Base-by-base conservation (phyloP, 345 rosid species). In the Fremontodendron californicum region DNA sequence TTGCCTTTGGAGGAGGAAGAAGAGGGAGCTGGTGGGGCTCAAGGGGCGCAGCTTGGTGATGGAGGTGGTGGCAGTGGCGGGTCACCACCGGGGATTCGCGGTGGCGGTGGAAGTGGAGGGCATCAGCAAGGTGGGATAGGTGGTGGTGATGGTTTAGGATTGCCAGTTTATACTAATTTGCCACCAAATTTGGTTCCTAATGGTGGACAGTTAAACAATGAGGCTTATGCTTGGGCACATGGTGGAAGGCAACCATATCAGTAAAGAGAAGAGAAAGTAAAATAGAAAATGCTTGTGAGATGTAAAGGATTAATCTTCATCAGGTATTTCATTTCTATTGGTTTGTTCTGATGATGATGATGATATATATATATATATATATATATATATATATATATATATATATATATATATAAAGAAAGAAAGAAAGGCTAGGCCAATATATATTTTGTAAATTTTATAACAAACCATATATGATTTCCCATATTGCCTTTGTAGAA, bases 151-250 rank as follows among this genome's bases (percentile, higher is more conserved):
- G 78, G 25, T n/a, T 19, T 48, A 8, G 72, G 79, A 18, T 49
- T 76, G 54, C 64, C 61, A 80, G 92, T 51, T 86, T 90, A 58
- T n/a, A n/a, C n/a, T 90, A 94, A 65, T 88, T 93, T n/a, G 92
- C 82, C 68, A 88, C 84, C 81, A 90, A 86, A 84, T 87, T 93
- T 70, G 96, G 88, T 5, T 87, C 90, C 85, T 85, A 80, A 84
- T 83, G 91, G 54, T 84, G 94, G 63, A 80, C 85, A 5, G 88
- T 86, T 77, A 88, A 77, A 19, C 87, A 85, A 84, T 19, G 89
- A 81, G 6, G 85, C 84, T 9, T 90, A 91, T 8, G 89, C 84
- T 75, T 90, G 68, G 25, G 87, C 89, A 6, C 85, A 82, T 42
- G 83, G 82, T 5, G 89, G 79, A 49, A 88, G 78, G 4, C 87